Percentiles rank a stretch among this genome's conserved stretches.
phyloP scores from a whole-genome alignment of 495 filamentous ascomycete species.

The Penicillium flavigenum region DNA sequence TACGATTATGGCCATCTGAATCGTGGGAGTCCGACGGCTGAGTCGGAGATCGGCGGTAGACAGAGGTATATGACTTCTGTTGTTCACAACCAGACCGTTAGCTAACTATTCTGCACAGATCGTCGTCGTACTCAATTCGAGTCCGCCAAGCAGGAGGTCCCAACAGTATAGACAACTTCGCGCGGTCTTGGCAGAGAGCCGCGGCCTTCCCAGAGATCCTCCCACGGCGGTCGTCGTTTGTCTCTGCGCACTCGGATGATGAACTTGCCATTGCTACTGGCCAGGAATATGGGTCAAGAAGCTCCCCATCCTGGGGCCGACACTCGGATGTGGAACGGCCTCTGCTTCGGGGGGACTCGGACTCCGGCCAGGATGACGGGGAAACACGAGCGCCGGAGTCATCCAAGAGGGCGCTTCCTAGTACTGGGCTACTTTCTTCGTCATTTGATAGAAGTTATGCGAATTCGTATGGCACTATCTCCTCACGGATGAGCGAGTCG shows the following conservation, averaged over 20 bases:
- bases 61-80: slow-evolving; percentile 17
- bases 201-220: slow-evolving; percentile 85
- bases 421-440: slow-evolving; percentile 40
- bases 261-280: slow-evolving; percentile 39
- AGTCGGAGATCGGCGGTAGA: slow-evolving; percentile 22
- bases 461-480: slow-evolving; percentile 74
- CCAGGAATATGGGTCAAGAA: slow-evolving; percentile 26
- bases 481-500: slow-evolving; percentile 64
- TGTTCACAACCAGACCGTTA: background rate
- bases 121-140: slow-evolving; percentile 70
- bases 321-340: slow-evolving; percentile 31
- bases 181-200: slow-evolving; percentile 89
- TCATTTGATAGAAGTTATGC: slow-evolving; percentile 69
- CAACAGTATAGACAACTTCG: slow-evolving; percentile 93
- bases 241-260: slow-evolving; percentile 53
- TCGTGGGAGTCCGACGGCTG: slow-evolving; percentile 16
- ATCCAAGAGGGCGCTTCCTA: slow-evolving; percentile 25
- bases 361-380: slow-evolving; percentile 24
- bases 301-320: slow-evolving; percentile 30
- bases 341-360: slow-evolving; percentile 29
- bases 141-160: slow-evolving; percentile 82
- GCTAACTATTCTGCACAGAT: slow-evolving; percentile 21
- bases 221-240: slow-evolving; percentile 69
- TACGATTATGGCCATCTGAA: slow-evolving; percentile 21
- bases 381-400: slow-evolving; percentile 13